These are phyloP conservation scores for Colletotrichum filicis DNA, from an alignment of 2,329 filamentous ascomycete species.

Conservation along the genomic window DNA sequence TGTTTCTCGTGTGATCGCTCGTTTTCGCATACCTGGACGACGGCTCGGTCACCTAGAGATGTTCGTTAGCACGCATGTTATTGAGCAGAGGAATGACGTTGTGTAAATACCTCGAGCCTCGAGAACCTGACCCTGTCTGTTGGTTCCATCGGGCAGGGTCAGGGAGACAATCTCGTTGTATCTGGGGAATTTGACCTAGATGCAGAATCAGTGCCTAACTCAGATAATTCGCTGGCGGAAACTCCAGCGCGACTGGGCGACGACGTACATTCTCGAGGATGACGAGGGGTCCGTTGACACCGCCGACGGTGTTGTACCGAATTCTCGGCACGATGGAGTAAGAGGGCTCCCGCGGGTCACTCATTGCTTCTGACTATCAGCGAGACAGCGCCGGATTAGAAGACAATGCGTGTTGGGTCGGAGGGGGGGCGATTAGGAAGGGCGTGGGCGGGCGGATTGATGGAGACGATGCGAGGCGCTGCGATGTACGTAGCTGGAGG, in stretches of 20 bases:
- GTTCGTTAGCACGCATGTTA: conserved; percentile 37
- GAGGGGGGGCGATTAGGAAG: conserved; percentile 28
- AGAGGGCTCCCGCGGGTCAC: conserved; percentile 68
- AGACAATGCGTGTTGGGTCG: conserved; percentile 34
- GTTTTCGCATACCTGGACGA: conserved; percentile 81
- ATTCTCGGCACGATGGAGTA: conserved; percentile 72
- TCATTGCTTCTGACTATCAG: conserved; percentile 52
- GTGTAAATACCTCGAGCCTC: conserved; percentile 86
- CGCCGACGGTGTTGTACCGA: conserved; percentile 97
- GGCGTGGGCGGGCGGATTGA: conserved; percentile 27
- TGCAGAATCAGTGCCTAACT: conserved; percentile 1
- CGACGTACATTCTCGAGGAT: conserved; percentile 90
- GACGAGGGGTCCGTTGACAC: conserved; percentile 97
- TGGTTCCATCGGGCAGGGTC: conserved; percentile 93
- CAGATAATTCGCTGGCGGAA: conserved; percentile 18
- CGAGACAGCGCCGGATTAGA: conserved; percentile 34
- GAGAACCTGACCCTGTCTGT: conserved; percentile 93
- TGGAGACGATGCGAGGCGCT: conserved; percentile 27
- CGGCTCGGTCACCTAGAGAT: conserved; percentile 82
- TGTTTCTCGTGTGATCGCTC: conserved; percentile 19
- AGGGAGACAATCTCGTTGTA: conserved; percentile 98
- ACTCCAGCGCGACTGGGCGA: conserved; percentile 22
- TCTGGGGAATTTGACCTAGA: conserved; percentile 92
- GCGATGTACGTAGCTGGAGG: conserved; percentile 38
- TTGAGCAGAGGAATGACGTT: conserved; percentile 32